phyloP scores from a whole-genome alignment of 352 stramenopile genomes.

The Stephanocyclus meneghinianus region DNA sequence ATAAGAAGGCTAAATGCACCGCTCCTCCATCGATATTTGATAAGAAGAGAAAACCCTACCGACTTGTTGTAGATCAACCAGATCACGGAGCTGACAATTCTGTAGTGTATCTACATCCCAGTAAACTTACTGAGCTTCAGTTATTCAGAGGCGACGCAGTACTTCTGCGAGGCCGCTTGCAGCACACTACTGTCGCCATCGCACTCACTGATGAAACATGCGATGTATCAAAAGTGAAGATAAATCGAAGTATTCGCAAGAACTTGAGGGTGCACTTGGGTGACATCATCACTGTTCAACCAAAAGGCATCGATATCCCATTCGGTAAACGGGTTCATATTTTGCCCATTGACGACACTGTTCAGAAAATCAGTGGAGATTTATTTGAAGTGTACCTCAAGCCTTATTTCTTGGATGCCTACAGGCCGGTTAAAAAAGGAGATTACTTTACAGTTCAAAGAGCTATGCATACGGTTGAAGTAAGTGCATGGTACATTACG shows the following conservation, averaged over 20 bases:
- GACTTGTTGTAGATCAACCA: slow-evolving; percentile 80
- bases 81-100: slow-evolving; percentile 90
- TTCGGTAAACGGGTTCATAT: slow-evolving; percentile 96
- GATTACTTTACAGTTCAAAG: slow-evolving; percentile 95
- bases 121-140: slow-evolving; percentile 93
- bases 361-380: slow-evolving; percentile 96
- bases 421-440: slow-evolving; percentile 94
- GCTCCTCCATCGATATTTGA: slow-evolving; percentile 5
- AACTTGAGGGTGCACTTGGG: slow-evolving; percentile 94
- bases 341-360: slow-evolving; percentile 95
- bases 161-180: slow-evolving; percentile 95
- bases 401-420: slow-evolving; percentile 97
- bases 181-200: slow-evolving; percentile 88
- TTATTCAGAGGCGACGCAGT: slow-evolving; percentile 95
- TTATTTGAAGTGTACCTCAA: slow-evolving; percentile 99
- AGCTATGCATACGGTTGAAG: slow-evolving; percentile 95
- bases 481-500: not conserved
- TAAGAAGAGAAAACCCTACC: slow-evolving; percentile 33
- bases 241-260: slow-evolving; percentile 98
- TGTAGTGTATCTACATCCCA: slow-evolving; percentile 73
- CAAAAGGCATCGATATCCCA: slow-evolving; percentile 89
- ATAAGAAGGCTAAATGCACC: slow-evolving; percentile 1
- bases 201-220: slow-evolving; percentile 91
- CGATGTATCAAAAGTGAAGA: slow-evolving; percentile 92
- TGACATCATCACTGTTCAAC: slow-evolving; percentile 91